Base-by-base conservation (phyloP, 805 yeast species). In the Ogataea parapolymorpha region DNA sequence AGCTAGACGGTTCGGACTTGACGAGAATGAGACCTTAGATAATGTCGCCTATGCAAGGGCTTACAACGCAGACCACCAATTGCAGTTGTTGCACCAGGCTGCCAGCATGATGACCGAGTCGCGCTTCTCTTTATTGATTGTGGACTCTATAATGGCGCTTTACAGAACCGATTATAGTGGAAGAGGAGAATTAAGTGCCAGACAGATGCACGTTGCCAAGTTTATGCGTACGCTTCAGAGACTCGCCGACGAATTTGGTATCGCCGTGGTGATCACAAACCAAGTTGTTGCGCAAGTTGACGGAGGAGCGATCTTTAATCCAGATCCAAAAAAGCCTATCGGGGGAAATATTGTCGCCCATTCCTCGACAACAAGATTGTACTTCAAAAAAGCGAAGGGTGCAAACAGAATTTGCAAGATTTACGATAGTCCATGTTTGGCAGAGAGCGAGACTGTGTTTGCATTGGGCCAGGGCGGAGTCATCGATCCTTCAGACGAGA, bases 271-370 rank as follows among this genome's bases (percentile, higher is more conserved):
- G 6, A 88, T 93, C 33, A 85, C 95, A 2, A 93, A 93, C 66
- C 99, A 93, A 65, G 99, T 93, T 16, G 96, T 88, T 6, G 97
- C 98, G 4, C 97, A 90, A 64, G 99, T 93, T 14, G 99, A 93
- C 58, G 81, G 80, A n/a, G 95, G 95, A 56, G 73, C 78, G 20
- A 68, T 79, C 69, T 90, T 81, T 62, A 89, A 90, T 54, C 95
- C 96, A 1, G 99, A 93, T 63, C 97, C 98, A 12, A 93, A 93
- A 63, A 93, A 93, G 63, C 99, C 99, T 13, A 91, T 93, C 52
- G 99, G 99, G 47, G 99, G 99, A 55, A 91, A 93, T 59, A 93
- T 93, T 54, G 83, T 93, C 62, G 99, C 98, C 1, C 99, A 93
- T 63, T 82, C 95, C 14, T 89, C 97, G 2, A 91, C 98, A 5